Conservation (phyloP, 495 filamentous ascomycete genomes). For the Elaphomyces granulatus region DNA sequence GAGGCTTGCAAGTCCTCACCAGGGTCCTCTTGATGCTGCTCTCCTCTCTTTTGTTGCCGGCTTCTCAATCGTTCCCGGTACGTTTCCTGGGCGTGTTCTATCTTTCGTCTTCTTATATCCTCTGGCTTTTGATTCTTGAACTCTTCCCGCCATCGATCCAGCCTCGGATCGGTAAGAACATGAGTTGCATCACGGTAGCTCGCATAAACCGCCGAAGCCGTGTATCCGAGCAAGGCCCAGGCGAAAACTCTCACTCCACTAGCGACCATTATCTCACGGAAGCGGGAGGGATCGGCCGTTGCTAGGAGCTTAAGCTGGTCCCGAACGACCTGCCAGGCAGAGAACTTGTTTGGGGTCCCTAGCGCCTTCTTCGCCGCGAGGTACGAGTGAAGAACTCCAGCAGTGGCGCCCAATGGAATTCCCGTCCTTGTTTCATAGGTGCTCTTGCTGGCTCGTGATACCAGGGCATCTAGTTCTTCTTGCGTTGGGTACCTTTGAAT, state of each 20-base stretch:
- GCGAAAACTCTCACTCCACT: slow-evolving; percentile 14
- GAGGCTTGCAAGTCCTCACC: background rate
- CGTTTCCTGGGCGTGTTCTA: slow-evolving; percentile 8
- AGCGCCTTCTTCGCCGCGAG: background rate
- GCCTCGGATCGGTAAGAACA: slow-evolving; percentile 15
- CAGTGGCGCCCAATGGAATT: slow-evolving; percentile 6
- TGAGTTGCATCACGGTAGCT: slow-evolving; percentile 6
- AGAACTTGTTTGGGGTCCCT: background rate
- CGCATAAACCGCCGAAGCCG: slow-evolving; percentile 4
- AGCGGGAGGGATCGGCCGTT: background rate
- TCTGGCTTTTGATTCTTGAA: slow-evolving; percentile 9
- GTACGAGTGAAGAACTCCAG: slow-evolving; percentile 4
- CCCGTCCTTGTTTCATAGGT: slow-evolving; percentile 13
- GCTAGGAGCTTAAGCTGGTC: background rate
- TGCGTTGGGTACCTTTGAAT: slow-evolving; percentile 19
- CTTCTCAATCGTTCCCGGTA: slow-evolving; percentile 1
- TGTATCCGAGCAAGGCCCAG: slow-evolving; percentile 2
- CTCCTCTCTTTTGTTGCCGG: slow-evolving; percentile 2
- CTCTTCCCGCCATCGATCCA: slow-evolving; percentile 13
- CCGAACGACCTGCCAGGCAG: slow-evolving; percentile 1
- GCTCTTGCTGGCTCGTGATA: slow-evolving; percentile 7
- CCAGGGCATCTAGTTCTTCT: slow-evolving; percentile 23
- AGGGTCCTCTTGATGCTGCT: background rate
- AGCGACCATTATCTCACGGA: background rate
- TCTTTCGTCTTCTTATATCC: slow-evolving; percentile 14